Evolutionary conservation across 2,329 filamentous ascomycete genomes (phyloP).

Genomic region (Aspergillus transmontanensis): DNA sequence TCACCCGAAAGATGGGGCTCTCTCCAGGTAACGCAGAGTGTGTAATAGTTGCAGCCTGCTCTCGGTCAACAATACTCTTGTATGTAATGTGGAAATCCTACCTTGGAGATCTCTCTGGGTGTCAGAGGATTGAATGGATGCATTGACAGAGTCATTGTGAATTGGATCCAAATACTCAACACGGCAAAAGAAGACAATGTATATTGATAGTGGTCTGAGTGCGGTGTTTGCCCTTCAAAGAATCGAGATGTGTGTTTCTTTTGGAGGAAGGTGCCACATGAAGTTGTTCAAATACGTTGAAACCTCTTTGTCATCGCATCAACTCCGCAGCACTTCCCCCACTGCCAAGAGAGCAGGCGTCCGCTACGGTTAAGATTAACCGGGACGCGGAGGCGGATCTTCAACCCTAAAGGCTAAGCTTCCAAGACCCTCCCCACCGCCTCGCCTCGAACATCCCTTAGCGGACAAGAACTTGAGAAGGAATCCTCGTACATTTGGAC

Average conservation of each 20-base stretch:
- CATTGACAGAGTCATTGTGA: constrained; percentile 18
- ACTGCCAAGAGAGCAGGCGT: constrained; percentile 7
- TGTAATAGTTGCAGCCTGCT: constrained; percentile 33
- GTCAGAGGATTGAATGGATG: constrained; percentile 37
- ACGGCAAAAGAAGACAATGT: not conserved
- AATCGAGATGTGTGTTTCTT: not conserved
- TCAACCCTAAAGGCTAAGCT: constrained; percentile 3
- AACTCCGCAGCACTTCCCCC: not conserved
- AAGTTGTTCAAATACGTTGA: not conserved
- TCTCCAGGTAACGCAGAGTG: constrained; percentile 37
- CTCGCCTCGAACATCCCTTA: constrained; percentile 3
- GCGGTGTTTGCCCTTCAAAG: not conserved
- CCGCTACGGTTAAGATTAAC: constrained; percentile 30
- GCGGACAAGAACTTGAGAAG: not conserved
- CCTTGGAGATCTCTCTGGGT: constrained; percentile 33
- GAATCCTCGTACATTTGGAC: too few relatives aligned
- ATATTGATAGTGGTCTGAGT: not conserved
- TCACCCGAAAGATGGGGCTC: constrained; percentile 50
- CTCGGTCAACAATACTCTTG: not conserved
- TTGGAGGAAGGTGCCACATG: not conserved
- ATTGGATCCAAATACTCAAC: not conserved
- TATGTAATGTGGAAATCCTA: constrained; percentile 3
- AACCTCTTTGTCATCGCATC: not conserved
- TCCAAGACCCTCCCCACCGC: not conserved
- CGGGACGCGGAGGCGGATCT: constrained; percentile 10